Base-by-base conservation (phyloP, 129 eudicot genomes). In the Lonicera japonica region DNA sequence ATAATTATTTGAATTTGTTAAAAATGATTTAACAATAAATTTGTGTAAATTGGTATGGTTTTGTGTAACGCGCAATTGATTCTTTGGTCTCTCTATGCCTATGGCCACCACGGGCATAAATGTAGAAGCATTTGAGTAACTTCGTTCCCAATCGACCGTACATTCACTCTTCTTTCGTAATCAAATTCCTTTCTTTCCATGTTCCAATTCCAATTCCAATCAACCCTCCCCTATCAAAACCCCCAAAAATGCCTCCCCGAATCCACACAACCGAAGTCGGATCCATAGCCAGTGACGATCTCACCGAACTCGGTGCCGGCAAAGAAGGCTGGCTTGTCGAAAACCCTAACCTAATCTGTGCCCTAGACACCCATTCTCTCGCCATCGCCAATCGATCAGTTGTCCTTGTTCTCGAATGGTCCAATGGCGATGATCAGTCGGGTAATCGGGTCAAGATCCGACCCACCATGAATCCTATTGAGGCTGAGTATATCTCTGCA, bases 391-490 rank as follows among this genome's bases (percentile, higher is more conserved):
- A 79, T 56, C 86, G 90, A 5, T 82, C 86, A 67, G 47, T 65
- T 6, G 70, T 88, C 68, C 87, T 94, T 21, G 58, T 94, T 40
- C 80, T 94, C 13, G 77, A 79, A 8, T 94, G 90, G 84, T 79
- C 95, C 56, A 63, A 77, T 23, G 66, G 75, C 5, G 67, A 82
- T 8, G 63, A 47, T 56, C 64, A 70, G 14, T 65, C 73, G 22
- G 21, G 54, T 12, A 66, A 73, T 12, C 78, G 77, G 71, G 74
- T 83, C 70, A 83, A 80, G 89, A 94, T 94, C 83, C 83, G 72
- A 51, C 96, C 99, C 67, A 79, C 79, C n/a, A 69, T 94, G 16
- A 85, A 95, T 47, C 99, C 99, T 2, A 94, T 85, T 24, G 91
- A 94, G 69, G 88, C 91, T 8, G 99, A 94, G 72, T 81, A 48